Evolutionary conservation across 2,329 filamentous ascomycete genomes (phyloP).

Genomic region (Paradendryphiella salina): DNA sequence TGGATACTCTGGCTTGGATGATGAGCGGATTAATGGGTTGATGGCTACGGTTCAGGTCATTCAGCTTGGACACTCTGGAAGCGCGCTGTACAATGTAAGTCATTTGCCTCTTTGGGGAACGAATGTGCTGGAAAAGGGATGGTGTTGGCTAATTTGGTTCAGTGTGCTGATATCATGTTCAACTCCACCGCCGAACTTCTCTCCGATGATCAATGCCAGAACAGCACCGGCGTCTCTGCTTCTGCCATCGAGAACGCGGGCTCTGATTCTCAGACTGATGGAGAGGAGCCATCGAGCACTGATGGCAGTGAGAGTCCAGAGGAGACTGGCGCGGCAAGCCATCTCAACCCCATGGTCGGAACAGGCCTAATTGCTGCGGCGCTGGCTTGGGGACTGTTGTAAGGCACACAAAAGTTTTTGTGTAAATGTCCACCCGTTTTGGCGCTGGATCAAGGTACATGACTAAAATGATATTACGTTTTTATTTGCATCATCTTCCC

Average conservation of each 20-base stretch:
- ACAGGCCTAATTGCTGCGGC: slow-evolving; percentile 24
- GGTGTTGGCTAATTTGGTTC: slow-evolving; percentile 6
- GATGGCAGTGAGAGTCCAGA: neutral
- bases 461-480: too few relatives aligned
- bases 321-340: slow-evolving; percentile 17
- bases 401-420: neutral
- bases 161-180: slow-evolving; percentile 54
- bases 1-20: slow-evolving; percentile 26
- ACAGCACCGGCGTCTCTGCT: slow-evolving; percentile 48
- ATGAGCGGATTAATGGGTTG: slow-evolving; percentile 41
- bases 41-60: slow-evolving; percentile 53
- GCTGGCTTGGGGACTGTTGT: slow-evolving; percentile 25
- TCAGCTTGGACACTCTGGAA: slow-evolving; percentile 48
- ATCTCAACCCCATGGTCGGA: slow-evolving; percentile 22
- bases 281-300: neutral
- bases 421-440: too few relatives aligned
- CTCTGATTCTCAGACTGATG: neutral
- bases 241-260: slow-evolving; percentile 31
- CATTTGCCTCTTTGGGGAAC: neutral
- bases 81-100: slow-evolving; percentile 51
- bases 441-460: too few relatives aligned
- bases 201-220: slow-evolving; percentile 44
- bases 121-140: neutral
- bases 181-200: slow-evolving; percentile 46
- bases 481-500: too few relatives aligned